Evolutionary conservation across 1,139 yeast species (phyloP).

Genomic region (Suhomyces panamericanus): DNA sequence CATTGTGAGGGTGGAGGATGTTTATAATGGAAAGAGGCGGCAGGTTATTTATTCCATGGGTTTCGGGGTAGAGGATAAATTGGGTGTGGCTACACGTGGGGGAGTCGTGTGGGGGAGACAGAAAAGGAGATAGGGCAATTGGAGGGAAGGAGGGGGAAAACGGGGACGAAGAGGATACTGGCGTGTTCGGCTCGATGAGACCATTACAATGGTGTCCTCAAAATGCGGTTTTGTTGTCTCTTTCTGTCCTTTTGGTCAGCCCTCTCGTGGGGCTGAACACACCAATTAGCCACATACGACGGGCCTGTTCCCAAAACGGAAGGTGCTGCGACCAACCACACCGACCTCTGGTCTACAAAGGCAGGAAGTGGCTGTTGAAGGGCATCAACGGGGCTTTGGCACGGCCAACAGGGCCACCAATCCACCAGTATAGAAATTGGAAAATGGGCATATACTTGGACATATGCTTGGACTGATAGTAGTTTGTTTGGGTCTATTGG

Average conservation of each 20-base stretch:
- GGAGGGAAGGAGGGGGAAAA: background rate
- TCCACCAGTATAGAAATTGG: too few species aligned
- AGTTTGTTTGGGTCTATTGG: too few species aligned
- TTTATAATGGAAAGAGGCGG: constrained; percentile 5
- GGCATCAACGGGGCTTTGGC: background rate
- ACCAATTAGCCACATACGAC: constrained; percentile 1
- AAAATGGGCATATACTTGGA: too few species aligned
- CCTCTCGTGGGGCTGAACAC: background rate
- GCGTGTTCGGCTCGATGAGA: too few species aligned
- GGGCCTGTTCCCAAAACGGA: background rate
- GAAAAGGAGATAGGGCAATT: background rate
- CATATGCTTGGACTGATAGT: too few species aligned
- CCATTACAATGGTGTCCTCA: too few species aligned
- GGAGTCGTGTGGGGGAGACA: constrained; percentile 2
- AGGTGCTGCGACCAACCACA: background rate
- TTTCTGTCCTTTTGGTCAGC: too few species aligned
- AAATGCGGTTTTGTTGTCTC: too few species aligned
- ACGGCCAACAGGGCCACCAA: too few species aligned
- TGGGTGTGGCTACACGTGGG: constrained; percentile 4
- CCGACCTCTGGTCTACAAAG: background rate
- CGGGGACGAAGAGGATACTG: background rate
- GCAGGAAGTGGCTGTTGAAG: background rate
- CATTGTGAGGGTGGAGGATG: constrained; percentile 2
- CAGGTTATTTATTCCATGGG: constrained; percentile 5
- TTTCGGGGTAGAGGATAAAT: background rate